Conservation (phyloP, 2,329 filamentous ascomycete genomes). For the Lecanicillium sp. region DNA sequence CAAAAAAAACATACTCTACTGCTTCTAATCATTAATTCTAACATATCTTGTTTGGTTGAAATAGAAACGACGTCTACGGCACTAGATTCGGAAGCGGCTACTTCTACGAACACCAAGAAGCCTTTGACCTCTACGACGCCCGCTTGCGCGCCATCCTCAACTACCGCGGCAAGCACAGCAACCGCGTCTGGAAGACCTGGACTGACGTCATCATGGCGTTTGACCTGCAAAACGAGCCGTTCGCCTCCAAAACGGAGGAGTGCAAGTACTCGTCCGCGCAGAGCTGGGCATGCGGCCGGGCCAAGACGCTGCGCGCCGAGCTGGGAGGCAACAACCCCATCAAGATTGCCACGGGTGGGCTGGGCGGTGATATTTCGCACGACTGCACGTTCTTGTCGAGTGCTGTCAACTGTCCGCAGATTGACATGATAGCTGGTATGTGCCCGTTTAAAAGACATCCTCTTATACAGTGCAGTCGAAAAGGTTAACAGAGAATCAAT, state of each 20-base stretch:
- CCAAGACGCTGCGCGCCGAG: constrained; percentile 13
- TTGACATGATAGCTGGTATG: constrained; percentile 15
- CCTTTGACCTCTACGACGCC: constrained; percentile 20
- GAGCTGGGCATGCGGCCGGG: constrained; percentile 23
- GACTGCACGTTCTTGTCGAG: constrained; percentile 18
- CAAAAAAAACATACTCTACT: no score
- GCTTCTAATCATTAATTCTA: no score
- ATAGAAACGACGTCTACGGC: constrained; percentile 10
- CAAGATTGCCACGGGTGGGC: constrained; percentile 21
- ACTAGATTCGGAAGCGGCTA: constrained; percentile 13
- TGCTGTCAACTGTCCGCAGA: constrained; percentile 17
- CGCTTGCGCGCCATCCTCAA: constrained; percentile 22
- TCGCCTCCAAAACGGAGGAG: constrained; percentile 15
- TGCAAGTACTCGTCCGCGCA: constrained; percentile 15
- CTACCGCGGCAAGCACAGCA: constrained; percentile 21
- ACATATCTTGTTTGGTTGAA: no score
- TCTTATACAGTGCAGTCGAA: no score
- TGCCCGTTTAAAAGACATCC: no score
- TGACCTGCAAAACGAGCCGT: constrained; percentile 26
- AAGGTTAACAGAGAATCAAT: background rate
- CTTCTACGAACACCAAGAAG: constrained; percentile 21
- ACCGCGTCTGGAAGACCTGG: constrained; percentile 24
- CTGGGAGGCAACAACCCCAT: constrained; percentile 20
- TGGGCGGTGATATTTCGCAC: constrained; percentile 23
- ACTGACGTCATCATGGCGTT: constrained; percentile 23